Conservation (phyloP, 352 stramenopile species). For the Pythium insidiosum region DNA sequence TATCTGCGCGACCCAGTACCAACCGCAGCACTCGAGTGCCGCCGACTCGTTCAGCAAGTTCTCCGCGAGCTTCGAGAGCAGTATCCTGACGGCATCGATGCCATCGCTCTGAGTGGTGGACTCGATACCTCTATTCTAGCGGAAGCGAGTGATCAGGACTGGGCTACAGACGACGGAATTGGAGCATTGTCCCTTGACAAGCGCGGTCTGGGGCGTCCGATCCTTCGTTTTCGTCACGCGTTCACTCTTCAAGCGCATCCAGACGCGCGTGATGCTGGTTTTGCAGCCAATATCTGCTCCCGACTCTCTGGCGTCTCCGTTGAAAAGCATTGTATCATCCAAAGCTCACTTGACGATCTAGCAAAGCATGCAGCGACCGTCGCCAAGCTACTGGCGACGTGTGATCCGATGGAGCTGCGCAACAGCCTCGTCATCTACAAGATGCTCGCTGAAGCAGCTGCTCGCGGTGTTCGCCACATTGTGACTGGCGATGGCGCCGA, state of each 20-base stretch:
- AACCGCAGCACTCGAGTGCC: slow-evolving; percentile 26
- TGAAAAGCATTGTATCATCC: slow-evolving; percentile 54
- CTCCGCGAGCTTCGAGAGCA: slow-evolving; percentile 28
- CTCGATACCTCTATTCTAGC: slow-evolving; percentile 68
- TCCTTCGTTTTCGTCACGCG: slow-evolving; percentile 42
- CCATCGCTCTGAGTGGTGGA: slow-evolving; percentile 56
- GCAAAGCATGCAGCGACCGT: slow-evolving; percentile 26
- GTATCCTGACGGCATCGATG: slow-evolving; percentile 26
- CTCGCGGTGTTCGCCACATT: slow-evolving; percentile 46
- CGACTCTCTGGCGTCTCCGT: slow-evolving; percentile 32
- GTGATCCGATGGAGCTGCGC: slow-evolving; percentile 71
- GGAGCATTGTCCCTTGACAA: slow-evolving; percentile 37
- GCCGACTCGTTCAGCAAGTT: slow-evolving; percentile 41
- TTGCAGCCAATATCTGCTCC: slow-evolving; percentile 36
- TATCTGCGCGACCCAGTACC: slow-evolving; percentile 32
- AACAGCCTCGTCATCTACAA: slow-evolving; percentile 86
- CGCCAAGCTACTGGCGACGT: slow-evolving; percentile 52
- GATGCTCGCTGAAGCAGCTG: slow-evolving; percentile 40
- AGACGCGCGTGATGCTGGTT: slow-evolving; percentile 45
- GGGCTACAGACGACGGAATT: slow-evolving; percentile 14
- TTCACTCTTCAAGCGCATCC: slow-evolving; percentile 47
- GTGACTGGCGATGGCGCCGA: slow-evolving; percentile 83
- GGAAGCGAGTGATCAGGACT: slow-evolving; percentile 38
- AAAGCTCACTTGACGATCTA: slow-evolving; percentile 45
- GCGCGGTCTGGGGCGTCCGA: slow-evolving; percentile 17